These are phyloP conservation scores for Aspergillus spinulosporus DNA, from an alignment of 2,329 filamentous ascomycete genomes.

Conservation along the genomic window DNA sequence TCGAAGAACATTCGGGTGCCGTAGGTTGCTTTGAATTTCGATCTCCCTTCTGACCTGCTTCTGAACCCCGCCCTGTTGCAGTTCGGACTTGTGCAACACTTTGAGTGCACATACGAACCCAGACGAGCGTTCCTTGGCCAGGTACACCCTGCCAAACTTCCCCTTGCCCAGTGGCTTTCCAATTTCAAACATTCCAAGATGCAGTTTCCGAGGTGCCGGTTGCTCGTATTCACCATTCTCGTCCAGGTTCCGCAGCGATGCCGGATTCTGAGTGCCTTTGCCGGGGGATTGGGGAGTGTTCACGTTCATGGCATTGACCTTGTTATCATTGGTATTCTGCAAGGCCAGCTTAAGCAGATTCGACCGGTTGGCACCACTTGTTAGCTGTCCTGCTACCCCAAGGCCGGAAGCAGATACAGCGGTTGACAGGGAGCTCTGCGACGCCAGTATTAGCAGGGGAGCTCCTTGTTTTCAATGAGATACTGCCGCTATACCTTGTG, in stretches of 20 bases:
- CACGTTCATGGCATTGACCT: conserved; percentile 54
- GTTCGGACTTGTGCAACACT: conserved; percentile 79
- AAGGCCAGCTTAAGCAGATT: conserved; percentile 85
- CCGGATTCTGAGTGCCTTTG: conserved; percentile 56
- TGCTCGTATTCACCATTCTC: conserved; percentile 53
- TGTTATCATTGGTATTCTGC: conserved; percentile 70
- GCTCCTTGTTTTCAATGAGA: neutral
- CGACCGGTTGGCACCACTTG: conserved; percentile 61
- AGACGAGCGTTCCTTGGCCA: conserved; percentile 74
- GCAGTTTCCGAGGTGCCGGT: conserved; percentile 63
- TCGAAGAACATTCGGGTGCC: conserved; percentile 81
- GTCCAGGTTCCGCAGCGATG: conserved; percentile 49
- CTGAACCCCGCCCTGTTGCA: conserved; percentile 77
- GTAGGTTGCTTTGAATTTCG: conserved; percentile 83
- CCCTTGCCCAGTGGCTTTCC: conserved; percentile 82
- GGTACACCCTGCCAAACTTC: conserved; percentile 83
- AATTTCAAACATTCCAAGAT: conserved; percentile 93
- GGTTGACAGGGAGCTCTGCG: conserved; percentile 49
- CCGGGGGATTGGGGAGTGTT: conserved; percentile 56
- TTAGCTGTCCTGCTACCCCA: conserved; percentile 43
- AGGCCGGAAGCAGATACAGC: conserved; percentile 52
- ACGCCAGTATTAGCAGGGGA: conserved; percentile 22
- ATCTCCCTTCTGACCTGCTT: conserved; percentile 86
- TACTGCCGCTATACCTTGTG: conserved; percentile 63
- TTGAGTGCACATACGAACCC: conserved; percentile 86